Evolutionary conservation across 192 early-diverging fungal genomes (phyloP).

Genomic region (Obelidium mucronatum): DNA sequence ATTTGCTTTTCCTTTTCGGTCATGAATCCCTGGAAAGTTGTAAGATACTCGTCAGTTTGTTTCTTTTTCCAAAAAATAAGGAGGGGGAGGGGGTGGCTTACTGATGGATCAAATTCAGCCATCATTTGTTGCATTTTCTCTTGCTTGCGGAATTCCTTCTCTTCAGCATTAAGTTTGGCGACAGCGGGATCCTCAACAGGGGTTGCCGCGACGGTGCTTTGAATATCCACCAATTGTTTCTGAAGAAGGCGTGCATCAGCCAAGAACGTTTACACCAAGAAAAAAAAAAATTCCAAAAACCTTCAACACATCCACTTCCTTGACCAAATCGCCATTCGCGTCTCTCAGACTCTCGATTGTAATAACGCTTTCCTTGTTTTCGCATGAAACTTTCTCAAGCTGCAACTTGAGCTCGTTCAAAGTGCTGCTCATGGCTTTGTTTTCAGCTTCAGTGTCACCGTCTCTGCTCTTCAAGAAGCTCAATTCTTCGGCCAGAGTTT

Average conservation of each 20-base stretch:
- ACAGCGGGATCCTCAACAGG: slow-evolving; percentile 34
- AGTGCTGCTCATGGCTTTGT: slow-evolving; percentile 74
- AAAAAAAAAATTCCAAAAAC: slow-evolving; percentile 46
- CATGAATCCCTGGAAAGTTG: slow-evolving; percentile 61
- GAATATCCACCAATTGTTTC: slow-evolving; percentile 57
- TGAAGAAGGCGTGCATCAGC: slow-evolving; percentile 11
- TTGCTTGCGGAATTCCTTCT: slow-evolving; percentile 80
- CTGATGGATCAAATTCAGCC: slow-evolving; percentile 78
- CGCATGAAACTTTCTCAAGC: slow-evolving; percentile 88
- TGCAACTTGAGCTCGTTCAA: slow-evolving; percentile 82
- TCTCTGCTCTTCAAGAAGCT: slow-evolving; percentile 68
- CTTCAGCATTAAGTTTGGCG: slow-evolving; percentile 51
- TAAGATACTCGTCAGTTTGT: neutral
- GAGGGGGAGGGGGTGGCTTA: too few species aligned
- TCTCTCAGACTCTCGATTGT: slow-evolving; percentile 91
- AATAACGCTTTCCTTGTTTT: slow-evolving; percentile 87
- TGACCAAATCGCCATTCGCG: slow-evolving; percentile 77
- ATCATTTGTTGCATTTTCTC: slow-evolving; percentile 89
- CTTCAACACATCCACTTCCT: slow-evolving; percentile 80
- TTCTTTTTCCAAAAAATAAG: neutral
- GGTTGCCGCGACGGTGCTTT: slow-evolving; percentile 21
- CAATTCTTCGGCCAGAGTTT: slow-evolving; percentile 78
- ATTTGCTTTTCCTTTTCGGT: slow-evolving; percentile 79
- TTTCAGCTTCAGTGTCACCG: slow-evolving; percentile 61
- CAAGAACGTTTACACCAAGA: slow-evolving; percentile 5